A percentile compares a stretch with the other conserved stretches of the same genome.
Evolutionary conservation across 2,329 filamentous ascomycete genomes (phyloP).

Genomic region (Endocalyx cinctus): DNA sequence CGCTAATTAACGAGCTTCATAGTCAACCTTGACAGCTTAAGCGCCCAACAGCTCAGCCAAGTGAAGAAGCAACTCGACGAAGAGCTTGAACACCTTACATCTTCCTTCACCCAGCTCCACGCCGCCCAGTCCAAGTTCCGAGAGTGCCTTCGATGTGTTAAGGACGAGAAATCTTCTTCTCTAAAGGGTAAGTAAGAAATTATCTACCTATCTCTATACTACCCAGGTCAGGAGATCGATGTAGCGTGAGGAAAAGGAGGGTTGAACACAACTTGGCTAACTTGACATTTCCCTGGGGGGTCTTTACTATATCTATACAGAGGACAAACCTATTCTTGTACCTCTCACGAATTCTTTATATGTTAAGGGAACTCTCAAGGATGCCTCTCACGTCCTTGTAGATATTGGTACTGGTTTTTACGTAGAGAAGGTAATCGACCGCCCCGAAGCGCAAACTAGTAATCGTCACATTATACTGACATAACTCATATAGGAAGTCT

Average conservation of each 20-base stretch:
- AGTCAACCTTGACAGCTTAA: slow-evolving; percentile 70
- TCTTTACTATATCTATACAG: slow-evolving; percentile 14
- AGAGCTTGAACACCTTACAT: slow-evolving; percentile 90
- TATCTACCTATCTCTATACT: neutral
- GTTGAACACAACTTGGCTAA: too few species aligned
- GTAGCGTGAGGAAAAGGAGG: neutral
- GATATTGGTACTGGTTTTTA: slow-evolving; percentile 27
- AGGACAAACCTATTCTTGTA: slow-evolving; percentile 67
- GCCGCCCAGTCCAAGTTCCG: slow-evolving; percentile 87
- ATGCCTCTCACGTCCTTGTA: slow-evolving; percentile 62
- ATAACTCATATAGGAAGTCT: slow-evolving; percentile 42
- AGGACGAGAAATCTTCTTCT: slow-evolving; percentile 44
- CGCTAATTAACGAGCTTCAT: slow-evolving; percentile 1
- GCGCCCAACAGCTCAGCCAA: slow-evolving; percentile 77
- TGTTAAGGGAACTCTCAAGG: slow-evolving; percentile 75
- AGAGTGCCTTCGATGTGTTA: slow-evolving; percentile 80
- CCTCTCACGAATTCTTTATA: slow-evolving; percentile 93
- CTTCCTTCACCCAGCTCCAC: slow-evolving; percentile 84
- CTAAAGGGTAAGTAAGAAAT: slow-evolving; percentile 19
- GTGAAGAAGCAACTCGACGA: slow-evolving; percentile 96
- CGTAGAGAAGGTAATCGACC: slow-evolving; percentile 69
- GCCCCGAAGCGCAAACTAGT: neutral
- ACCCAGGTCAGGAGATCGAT: neutral
- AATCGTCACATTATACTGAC: too few species aligned
- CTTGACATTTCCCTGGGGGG: too few species aligned